phyloP scores from a whole-genome alignment of 108 stramenopile genomes.

The Cyclotella choctawhatcheeana region DNA sequence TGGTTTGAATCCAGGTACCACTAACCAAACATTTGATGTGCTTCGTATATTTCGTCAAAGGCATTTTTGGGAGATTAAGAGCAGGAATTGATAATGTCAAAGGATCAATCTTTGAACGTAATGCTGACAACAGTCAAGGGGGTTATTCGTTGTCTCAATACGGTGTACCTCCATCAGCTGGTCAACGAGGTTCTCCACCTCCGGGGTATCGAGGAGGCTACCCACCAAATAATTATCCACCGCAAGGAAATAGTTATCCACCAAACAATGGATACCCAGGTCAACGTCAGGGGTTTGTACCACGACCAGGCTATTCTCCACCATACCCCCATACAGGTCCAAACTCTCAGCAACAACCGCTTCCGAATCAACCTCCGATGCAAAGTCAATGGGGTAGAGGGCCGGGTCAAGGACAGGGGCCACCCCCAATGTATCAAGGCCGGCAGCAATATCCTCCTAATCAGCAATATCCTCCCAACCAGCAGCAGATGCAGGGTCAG shows the following conservation, averaged over 20 bases:
- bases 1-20: too few species aligned
- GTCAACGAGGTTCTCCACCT: conserved; percentile 38
- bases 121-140: conserved; percentile 24
- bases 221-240: too few species aligned
- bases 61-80: conserved; percentile 43
- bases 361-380: too few species aligned
- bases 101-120: conserved; percentile 48
- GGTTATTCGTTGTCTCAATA: conserved; percentile 49
- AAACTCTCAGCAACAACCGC: conserved; percentile 32
- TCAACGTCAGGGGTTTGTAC: conserved; percentile 37
- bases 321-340: conserved; percentile 46
- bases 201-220: conserved; percentile 25
- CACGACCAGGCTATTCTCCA: conserved; percentile 42
- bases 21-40: too few species aligned
- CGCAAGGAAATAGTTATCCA: too few species aligned
- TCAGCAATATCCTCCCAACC: neutral
- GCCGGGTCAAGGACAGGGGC: conserved; percentile 12
- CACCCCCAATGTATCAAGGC: conserved; percentile 18
- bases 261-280: conserved; percentile 9
- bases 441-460: conserved; percentile 15
- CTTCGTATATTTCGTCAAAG: conserved; percentile 18
- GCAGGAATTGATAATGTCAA: conserved; percentile 49
- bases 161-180: conserved; percentile 50
- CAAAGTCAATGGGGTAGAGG: conserved; percentile 52
- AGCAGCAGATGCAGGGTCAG: conserved; percentile 8